These are phyloP conservation scores for Pseudohalonectria lignicola DNA, from an alignment of 2,329 filamentous ascomycete species.

Conservation along the genomic window DNA sequence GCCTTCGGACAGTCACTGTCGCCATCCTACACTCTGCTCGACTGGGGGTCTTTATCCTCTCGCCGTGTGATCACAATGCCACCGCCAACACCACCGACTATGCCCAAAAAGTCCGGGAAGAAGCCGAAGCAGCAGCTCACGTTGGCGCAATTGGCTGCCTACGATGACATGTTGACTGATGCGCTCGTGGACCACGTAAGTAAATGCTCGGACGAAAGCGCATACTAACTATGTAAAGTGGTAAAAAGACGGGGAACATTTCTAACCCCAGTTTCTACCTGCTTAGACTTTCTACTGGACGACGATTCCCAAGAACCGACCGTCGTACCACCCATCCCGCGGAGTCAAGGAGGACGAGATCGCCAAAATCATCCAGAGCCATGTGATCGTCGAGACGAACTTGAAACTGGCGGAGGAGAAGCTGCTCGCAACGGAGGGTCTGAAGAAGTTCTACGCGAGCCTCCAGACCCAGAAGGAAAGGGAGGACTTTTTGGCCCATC, in stretches of 20 bases:
- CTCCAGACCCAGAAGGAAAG: slow-evolving; percentile 69
- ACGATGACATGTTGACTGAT: slow-evolving; percentile 94
- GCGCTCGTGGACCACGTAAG: slow-evolving; percentile 88
- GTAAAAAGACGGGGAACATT: no score
- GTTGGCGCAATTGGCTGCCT: slow-evolving; percentile 75
- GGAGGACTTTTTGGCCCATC: slow-evolving; percentile 74
- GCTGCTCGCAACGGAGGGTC: slow-evolving; percentile 60
- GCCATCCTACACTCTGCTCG: no score
- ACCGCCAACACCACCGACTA: slow-evolving; percentile 2
- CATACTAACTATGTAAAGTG: no score
- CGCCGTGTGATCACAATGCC: slow-evolving; percentile 5
- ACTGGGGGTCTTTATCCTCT: no score
- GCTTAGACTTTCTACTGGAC: slow-evolving; percentile 99
- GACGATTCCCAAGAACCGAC: slow-evolving; percentile 85
- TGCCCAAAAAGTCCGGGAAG: slow-evolving; percentile 31
- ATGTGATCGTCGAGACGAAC: slow-evolving; percentile 68
- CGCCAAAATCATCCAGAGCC: slow-evolving; percentile 45
- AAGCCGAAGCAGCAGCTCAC: slow-evolving; percentile 67
- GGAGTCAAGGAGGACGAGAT: slow-evolving; percentile 60
- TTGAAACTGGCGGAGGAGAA: slow-evolving; percentile 57
- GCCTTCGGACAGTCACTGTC: no score
- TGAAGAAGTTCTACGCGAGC: slow-evolving; percentile 57
- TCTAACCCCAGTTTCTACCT: no score
- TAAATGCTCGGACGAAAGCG: slow-evolving; percentile 16
- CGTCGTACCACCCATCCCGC: slow-evolving; percentile 74